phyloP scores from a whole-genome alignment of 306 rosid species.

The Lathyrus sativus region DNA sequence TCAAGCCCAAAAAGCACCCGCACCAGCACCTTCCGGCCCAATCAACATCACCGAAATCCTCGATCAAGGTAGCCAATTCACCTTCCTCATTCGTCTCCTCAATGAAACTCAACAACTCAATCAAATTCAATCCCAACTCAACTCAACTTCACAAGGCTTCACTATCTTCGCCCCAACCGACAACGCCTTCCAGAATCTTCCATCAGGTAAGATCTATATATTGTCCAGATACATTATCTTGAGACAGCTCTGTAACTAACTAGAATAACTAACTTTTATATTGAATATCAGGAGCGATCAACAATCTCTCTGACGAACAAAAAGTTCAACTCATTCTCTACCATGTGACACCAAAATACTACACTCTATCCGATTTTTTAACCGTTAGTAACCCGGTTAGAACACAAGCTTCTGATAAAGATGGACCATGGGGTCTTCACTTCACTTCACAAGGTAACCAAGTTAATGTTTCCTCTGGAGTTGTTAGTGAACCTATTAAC shows the following conservation, averaged over 20 bases:
- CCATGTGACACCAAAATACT: conserved; percentile 69
- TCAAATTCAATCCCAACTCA: conserved; percentile 68
- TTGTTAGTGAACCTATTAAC: conserved; percentile 50
- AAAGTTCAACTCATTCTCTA: conserved; percentile 61
- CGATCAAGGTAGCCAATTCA: conserved; percentile 60
- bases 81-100: conserved; percentile 55
- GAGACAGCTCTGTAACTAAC: not conserved
- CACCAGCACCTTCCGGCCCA: conserved; percentile 54
- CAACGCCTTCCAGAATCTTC: conserved; percentile 69
- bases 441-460: conserved; percentile 74
- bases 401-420: conserved; percentile 50
- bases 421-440: conserved; percentile 67
- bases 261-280: not conserved
- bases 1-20: conserved; percentile 59
- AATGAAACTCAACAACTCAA: conserved; percentile 48
- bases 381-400: conserved; percentile 82
- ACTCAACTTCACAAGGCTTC: conserved; percentile 58
- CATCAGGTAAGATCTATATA: not conserved
- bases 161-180: conserved; percentile 85
- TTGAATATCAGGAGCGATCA: conserved; percentile 53
- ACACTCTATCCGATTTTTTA: conserved; percentile 44
- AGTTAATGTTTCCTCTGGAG: conserved; percentile 67
- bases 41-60: conserved; percentile 68
- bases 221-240: not conserved
- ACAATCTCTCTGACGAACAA: conserved; percentile 47